Evolutionary conservation across 768 basidiomycete species (phyloP).

Genomic region (Serendipita indica): DNA sequence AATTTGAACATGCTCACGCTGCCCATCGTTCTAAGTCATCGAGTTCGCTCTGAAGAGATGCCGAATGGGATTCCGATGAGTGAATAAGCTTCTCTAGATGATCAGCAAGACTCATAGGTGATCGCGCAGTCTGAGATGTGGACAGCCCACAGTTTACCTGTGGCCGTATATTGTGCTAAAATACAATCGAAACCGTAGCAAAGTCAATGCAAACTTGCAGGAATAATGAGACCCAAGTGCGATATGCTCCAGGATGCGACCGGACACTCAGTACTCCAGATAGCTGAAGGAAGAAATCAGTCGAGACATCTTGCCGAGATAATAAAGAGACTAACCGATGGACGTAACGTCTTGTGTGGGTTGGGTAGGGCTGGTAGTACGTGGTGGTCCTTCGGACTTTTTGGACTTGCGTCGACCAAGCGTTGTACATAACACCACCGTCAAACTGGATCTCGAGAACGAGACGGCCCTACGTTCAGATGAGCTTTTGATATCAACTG

Average conservation of each 20-base stretch:
- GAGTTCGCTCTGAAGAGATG: not conserved
- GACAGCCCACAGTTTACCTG: no score
- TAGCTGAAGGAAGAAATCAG: no score
- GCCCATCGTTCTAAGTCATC: not conserved
- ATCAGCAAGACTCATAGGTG: not conserved
- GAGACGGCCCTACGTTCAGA: conserved; percentile 49
- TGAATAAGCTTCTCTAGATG: not conserved
- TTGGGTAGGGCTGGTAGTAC: not conserved
- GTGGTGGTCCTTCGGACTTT: conserved; percentile 1
- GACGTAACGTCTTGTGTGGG: conserved; percentile 3
- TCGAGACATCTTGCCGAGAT: no score
- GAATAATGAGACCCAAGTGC: no score
- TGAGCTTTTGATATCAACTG: not conserved
- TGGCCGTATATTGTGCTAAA: no score
- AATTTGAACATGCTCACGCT: no score
- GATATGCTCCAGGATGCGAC: no score
- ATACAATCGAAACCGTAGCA: no score
- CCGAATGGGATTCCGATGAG: not conserved
- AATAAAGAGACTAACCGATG: no score
- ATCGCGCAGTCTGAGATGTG: no score
- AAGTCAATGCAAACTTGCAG: no score
- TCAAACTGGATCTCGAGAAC: conserved; percentile 73
- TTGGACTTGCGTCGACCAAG: conserved; percentile 27
- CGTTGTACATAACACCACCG: conserved; percentile 47
- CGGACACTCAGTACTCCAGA: no score